Percentiles rank a stretch among this genome's conserved stretches.
These are phyloP conservation scores for Cystobasidium ongulense DNA, from an alignment of 768 basidiomycete species.

Conservation along the genomic window DNA sequence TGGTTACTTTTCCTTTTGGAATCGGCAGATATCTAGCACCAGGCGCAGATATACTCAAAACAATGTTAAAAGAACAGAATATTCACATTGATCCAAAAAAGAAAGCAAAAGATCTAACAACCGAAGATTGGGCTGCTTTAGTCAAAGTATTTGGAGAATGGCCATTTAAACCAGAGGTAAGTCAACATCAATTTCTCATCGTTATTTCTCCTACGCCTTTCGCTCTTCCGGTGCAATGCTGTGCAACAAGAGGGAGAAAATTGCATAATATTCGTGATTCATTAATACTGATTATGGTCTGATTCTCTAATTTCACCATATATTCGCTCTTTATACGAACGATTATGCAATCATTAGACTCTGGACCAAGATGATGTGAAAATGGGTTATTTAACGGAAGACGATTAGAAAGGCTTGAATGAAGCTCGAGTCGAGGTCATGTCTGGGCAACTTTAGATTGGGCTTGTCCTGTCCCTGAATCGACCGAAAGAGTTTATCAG, in stretches of 20 bases:
- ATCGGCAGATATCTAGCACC: slow-evolving; percentile 27
- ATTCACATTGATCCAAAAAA: background rate
- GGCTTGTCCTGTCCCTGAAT: too few species aligned
- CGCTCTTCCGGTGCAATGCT: too few species aligned
- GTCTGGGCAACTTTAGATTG: too few species aligned
- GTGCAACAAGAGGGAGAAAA: too few species aligned
- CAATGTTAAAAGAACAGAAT: background rate
- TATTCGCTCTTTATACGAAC: too few species aligned
- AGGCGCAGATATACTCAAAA: background rate
- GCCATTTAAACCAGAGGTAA: slow-evolving; percentile 30
- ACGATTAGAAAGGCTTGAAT: background rate
- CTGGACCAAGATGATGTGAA: background rate
- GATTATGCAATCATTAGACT: background rate
- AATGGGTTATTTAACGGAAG: background rate
- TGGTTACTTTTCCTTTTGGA: background rate
- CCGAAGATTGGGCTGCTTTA: slow-evolving; percentile 11
- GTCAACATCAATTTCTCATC: background rate
- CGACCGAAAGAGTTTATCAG: too few species aligned
- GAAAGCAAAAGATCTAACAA: slow-evolving; percentile 1
- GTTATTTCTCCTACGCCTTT: too few species aligned
- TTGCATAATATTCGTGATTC: too few species aligned
- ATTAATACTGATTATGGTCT: too few species aligned
- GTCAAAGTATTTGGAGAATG: slow-evolving; percentile 15
- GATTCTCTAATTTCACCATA: too few species aligned
- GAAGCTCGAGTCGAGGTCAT: too few species aligned